Evolutionary conservation across 495 filamentous ascomycete genomes (phyloP), one percentile per base, ranked within the genome.

Genomic region (Talaromyces nanjingensis): DNA sequence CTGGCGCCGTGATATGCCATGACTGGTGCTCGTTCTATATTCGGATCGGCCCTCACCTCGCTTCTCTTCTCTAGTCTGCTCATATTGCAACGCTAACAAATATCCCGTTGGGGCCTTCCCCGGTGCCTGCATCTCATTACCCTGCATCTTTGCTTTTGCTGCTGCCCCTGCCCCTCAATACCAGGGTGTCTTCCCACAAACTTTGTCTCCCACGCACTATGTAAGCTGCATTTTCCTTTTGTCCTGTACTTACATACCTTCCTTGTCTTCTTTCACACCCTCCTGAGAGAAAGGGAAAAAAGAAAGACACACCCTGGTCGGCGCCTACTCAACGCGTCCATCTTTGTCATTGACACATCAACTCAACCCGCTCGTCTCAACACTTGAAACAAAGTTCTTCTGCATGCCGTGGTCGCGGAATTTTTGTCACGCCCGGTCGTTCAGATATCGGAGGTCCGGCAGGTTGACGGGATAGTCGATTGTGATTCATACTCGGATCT

Each of bases 71-170:
- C 24, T 57, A 33, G 14, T 57, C 24, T 33, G 14, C 14, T 34
- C 16, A 11, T 18, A 47, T 61, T 61, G 59, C 37, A 47, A 61
- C 59, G 37, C 59, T 61, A 61, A 49, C 9, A 6, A 29, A 12
- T 24, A 49, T 62, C 27, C 42, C 60, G 60, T 62, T 62, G 53
- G 53, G 53, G 60, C 24, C 18, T 37, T 62, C 60, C 20, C 42
- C 60, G 60, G 60, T 62, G 60, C 60, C 60, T 62, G 60, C 60
- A 54, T 62, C 60, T 54, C 60, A 25, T 54, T 29, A 29, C 60
- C 56, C 56, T 59, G 56, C 56, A 22, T 59, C 56, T 59, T 22
- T 56, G 49, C 18, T 29, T 56, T 56, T 56, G 53, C 53, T 56
- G 53, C 56, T 59, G 27, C 56, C 47, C 45, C 60, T 60, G 59